phyloP scores from a whole-genome alignment of 192 early-diverging fungal species.

The Rhizophagus sp. region DNA sequence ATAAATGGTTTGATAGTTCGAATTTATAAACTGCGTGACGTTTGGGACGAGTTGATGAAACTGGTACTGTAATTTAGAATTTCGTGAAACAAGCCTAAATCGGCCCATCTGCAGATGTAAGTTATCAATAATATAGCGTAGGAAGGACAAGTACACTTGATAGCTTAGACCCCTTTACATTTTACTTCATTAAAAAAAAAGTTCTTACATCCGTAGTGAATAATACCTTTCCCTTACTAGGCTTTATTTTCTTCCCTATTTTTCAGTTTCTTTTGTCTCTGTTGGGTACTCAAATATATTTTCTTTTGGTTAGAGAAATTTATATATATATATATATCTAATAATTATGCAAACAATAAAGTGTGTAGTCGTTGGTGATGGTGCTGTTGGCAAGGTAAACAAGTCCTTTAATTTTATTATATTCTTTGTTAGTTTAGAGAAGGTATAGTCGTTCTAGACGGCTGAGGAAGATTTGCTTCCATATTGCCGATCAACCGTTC shows the following conservation, averaged over 20 bases:
- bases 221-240: not conserved
- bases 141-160: not conserved
- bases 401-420: not conserved
- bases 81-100: not conserved
- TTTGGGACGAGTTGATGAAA: no score
- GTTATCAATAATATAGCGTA: not conserved
- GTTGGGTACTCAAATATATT: not conserved
- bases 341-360: slow-evolving; percentile 76
- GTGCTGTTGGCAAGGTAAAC: slow-evolving; percentile 70
- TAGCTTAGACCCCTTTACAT: not conserved
- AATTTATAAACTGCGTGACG: no score
- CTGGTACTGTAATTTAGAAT: not conserved
- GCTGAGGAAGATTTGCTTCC: not conserved
- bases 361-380: slow-evolving; percentile 78
- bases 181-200: not conserved
- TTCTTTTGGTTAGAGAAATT: not conserved
- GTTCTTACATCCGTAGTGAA: not conserved
- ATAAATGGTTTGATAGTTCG: no score
- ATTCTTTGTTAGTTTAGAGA: not conserved
- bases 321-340: not conserved
- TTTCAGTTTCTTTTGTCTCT: not conserved
- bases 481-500: not conserved
- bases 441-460: not conserved
- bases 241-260: not conserved
- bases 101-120: not conserved